These are phyloP conservation scores for Cenchrus americanus DNA, from an alignment of 176 grass and related monocot species.

Conservation along the genomic window DNA sequence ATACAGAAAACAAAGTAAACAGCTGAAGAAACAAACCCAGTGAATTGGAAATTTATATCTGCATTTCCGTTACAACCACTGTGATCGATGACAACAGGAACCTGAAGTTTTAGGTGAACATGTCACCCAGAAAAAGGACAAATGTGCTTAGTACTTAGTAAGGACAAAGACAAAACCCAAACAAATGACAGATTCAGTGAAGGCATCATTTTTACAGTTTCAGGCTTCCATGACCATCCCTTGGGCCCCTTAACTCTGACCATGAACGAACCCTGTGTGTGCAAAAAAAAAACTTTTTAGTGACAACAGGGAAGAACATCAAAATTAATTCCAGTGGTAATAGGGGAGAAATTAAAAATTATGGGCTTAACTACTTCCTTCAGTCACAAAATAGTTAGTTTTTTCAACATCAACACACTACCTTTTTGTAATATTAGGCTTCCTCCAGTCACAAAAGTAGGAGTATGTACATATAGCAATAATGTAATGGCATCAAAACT, in stretches of 20 bases:
- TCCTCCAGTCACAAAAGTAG: too few relatives aligned
- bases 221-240: constrained; percentile 93
- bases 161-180: constrained; percentile 12
- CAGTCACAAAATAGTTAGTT: neutral
- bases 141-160: neutral
- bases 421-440: too few relatives aligned
- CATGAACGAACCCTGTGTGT: constrained; percentile 76
- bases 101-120: constrained; percentile 52
- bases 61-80: constrained; percentile 84
- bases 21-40: constrained; percentile 60
- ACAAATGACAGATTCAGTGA: constrained; percentile 4
- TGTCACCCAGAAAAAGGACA: constrained; percentile 31
- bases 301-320: constrained; percentile 9
- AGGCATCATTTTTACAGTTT: constrained; percentile 57
- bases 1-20: constrained; percentile 24
- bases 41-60: constrained; percentile 97
- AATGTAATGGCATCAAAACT: constrained; percentile 7
- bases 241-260: constrained; percentile 90
- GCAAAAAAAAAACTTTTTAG: constrained; percentile 21
- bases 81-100: constrained; percentile 70
- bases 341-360: neutral
- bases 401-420: neutral
- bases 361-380: constrained; percentile 12
- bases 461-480: neutral
- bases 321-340: neutral